Percentiles rank a stretch among this genome's conserved stretches.
phyloP scores from a whole-genome alignment of 257 asterid genomes.

The Echites panduratus region DNA sequence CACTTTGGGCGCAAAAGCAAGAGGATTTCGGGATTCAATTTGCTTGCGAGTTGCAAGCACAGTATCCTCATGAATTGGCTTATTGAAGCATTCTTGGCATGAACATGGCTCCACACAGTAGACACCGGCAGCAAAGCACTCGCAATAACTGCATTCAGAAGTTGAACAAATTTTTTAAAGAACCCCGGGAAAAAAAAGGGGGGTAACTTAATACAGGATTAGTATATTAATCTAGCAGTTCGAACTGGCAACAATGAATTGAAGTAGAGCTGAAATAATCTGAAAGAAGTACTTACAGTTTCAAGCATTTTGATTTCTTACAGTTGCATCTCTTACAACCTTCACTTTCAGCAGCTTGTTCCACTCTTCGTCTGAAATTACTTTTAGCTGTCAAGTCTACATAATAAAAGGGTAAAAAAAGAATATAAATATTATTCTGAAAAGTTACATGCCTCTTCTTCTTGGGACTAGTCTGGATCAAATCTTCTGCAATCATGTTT shows the following conservation, averaged over 20 bases:
- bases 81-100: constrained; percentile 89
- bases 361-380: constrained; percentile 52
- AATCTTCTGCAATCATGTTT: constrained; percentile 45
- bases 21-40: constrained; percentile 93
- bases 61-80: constrained; percentile 90
- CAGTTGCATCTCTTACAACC: constrained; percentile 92
- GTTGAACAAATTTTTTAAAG: constrained; percentile 7
- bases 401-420: neutral
- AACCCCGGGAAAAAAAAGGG: neutral
- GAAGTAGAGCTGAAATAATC: neutral
- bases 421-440: neutral
- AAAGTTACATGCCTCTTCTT: constrained; percentile 55
- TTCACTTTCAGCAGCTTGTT: constrained; percentile 51
- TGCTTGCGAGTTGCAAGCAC: constrained; percentile 94
- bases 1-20: constrained; percentile 98
- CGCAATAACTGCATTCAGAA: constrained; percentile 71
- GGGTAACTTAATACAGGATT: neutral
- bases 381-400: constrained; percentile 18
- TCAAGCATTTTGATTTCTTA: constrained; percentile 94
- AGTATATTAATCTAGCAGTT: neutral
- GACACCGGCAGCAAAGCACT: constrained; percentile 97
- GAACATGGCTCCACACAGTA: constrained; percentile 96
- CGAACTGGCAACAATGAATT: no score
- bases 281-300: constrained; percentile 57
- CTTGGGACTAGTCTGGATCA: constrained; percentile 72